These are phyloP conservation scores for Ichthyophonus hoferi DNA, from an alignment of 208 protist species.

Conservation along the genomic window DNA sequence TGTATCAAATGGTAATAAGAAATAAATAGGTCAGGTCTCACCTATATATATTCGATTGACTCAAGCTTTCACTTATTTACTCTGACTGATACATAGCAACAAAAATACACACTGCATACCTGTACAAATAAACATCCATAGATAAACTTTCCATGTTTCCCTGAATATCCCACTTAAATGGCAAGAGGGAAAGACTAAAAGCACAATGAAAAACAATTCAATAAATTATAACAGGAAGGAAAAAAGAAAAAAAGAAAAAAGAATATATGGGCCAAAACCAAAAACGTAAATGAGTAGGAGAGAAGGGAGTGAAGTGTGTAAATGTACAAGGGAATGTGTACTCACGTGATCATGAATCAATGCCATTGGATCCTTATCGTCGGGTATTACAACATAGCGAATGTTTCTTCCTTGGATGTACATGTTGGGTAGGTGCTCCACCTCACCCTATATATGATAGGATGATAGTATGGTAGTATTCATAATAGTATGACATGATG, in stretches of 20 bases:
- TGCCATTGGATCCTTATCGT: background rate
- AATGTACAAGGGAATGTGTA: background rate
- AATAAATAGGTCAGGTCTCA: no score
- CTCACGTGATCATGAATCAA: background rate
- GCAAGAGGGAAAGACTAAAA: background rate
- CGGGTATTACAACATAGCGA: background rate
- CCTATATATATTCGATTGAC: no score
- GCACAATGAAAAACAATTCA: background rate
- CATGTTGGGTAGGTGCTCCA: background rate
- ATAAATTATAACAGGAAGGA: background rate
- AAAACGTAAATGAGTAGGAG: background rate
- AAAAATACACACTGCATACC: background rate
- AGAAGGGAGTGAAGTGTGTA: background rate
- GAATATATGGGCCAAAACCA: background rate
- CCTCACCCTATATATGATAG: background rate
- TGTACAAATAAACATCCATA: background rate
- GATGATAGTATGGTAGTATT: no score
- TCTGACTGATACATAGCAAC: background rate
- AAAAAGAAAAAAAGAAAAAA: background rate
- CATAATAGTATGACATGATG: no score
- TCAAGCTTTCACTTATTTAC: no score
- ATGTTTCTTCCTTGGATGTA: background rate
- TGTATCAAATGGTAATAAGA: no score
- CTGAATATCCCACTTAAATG: background rate
- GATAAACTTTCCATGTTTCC: background rate